phyloP scores from a whole-genome alignment of 1,139 yeast genomes.

The Suhomyces wounanorum region DNA sequence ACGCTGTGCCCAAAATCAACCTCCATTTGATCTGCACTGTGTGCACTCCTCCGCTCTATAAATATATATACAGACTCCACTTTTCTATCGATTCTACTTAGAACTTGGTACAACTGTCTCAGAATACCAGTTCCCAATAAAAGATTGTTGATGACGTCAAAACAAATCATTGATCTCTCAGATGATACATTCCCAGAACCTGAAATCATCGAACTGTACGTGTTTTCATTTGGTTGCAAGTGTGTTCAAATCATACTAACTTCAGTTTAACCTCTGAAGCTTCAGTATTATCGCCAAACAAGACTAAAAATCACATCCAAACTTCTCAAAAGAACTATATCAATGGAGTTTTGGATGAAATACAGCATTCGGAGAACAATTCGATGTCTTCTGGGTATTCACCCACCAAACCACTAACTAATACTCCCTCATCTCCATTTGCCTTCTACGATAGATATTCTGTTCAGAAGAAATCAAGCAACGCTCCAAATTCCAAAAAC shows the following conservation, averaged over 20 bases:
- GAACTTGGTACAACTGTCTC: background rate
- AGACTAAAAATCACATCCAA: background rate
- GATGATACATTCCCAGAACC: conserved; percentile 9
- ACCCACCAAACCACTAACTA: background rate
- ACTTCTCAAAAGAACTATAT: background rate
- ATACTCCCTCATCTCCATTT: conserved; percentile 6
- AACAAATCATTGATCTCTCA: conserved; percentile 10
- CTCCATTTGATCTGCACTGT: background rate
- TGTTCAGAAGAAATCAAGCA: background rate
- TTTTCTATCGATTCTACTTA: background rate
- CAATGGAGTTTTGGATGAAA: background rate
- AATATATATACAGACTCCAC: background rate
- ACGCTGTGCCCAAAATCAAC: background rate
- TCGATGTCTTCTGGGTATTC: conserved; percentile 1
- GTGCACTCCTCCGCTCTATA: background rate
- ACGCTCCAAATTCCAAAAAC: background rate
- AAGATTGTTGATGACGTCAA: background rate
- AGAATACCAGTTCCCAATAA: background rate
- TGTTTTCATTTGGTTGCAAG: conserved; percentile 4
- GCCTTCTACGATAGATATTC: background rate
- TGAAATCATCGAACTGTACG: conserved; percentile 21
- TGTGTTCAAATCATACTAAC: conserved; percentile 3
- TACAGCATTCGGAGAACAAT: background rate
- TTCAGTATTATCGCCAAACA: background rate
- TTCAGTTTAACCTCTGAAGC: conserved; percentile 5